Evolutionary conservation across 2,329 filamentous ascomycete genomes (phyloP).

Genomic region (Diplodia intermedia): DNA sequence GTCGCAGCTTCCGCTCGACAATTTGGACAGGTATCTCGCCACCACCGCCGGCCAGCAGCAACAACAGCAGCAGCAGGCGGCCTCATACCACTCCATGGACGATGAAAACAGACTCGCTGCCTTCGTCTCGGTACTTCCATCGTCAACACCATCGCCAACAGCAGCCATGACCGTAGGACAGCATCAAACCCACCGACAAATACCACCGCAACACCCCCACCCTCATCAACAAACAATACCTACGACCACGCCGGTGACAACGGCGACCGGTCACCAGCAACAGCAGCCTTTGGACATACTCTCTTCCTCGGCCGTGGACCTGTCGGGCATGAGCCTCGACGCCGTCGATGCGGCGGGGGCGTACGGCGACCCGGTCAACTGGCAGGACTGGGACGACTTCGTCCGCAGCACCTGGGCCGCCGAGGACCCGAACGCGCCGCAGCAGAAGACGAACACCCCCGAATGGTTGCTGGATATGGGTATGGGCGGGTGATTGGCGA

Average conservation of each 20-base stretch:
- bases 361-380: slow-evolving; percentile 30
- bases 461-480: slow-evolving; percentile 29
- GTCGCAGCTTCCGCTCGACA: slow-evolving; percentile 17
- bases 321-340: slow-evolving; percentile 26
- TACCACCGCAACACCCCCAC: background rate
- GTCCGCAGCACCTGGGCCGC: slow-evolving; percentile 31
- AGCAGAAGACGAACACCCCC: slow-evolving; percentile 25
- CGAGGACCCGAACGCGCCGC: slow-evolving; percentile 3
- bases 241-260: background rate
- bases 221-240: background rate
- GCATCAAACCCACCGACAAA: background rate
- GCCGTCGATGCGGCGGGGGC: background rate
- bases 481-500: background rate
- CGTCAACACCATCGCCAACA: background rate
- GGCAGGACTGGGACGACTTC: slow-evolving; percentile 30
- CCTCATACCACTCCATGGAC: background rate
- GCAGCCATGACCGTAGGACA: background rate
- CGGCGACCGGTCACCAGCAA: background rate
- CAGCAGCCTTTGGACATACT: slow-evolving; percentile 5
- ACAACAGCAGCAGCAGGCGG: background rate
- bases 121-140: background rate
- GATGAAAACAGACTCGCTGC: background rate
- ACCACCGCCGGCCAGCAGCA: background rate
- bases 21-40: background rate
- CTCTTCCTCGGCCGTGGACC: background rate